A percentile compares a stretch with the other conserved stretches of the same genome.
phyloP scores from a whole-genome alignment of 192 early-diverging fungal genomes.

The Podochytrium sp. region DNA sequence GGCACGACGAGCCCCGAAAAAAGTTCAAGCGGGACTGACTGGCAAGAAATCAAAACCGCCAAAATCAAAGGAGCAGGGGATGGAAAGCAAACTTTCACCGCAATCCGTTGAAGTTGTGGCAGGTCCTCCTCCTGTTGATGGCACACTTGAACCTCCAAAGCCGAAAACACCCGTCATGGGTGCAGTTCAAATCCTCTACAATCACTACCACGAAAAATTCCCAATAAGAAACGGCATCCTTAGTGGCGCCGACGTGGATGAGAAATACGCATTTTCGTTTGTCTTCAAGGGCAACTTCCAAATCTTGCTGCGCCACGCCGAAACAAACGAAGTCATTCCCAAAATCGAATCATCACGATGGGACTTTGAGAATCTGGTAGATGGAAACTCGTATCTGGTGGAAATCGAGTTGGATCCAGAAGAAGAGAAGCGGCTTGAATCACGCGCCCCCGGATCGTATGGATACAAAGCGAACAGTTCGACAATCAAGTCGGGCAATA shows the following conservation, averaged over 20 bases:
- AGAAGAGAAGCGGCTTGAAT: slow-evolving; percentile 8
- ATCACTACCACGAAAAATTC: slow-evolving; percentile 30
- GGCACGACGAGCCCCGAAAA: no score
- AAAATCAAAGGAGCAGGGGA: no score
- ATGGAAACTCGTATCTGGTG: slow-evolving; percentile 8
- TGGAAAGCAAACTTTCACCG: no score
- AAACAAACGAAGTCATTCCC: background rate
- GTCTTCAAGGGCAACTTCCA: slow-evolving; percentile 23
- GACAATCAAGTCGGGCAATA: background rate
- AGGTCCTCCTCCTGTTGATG: no score
- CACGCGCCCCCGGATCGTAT: background rate
- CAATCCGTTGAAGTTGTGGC: no score
- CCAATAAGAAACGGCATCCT: slow-evolving; percentile 16
- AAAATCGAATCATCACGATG: background rate
- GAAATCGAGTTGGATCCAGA: slow-evolving; percentile 25
- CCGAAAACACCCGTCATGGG: background rate
- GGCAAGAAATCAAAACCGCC: no score
- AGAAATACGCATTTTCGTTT: slow-evolving; percentile 33
- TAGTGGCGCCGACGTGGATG: slow-evolving; percentile 1
- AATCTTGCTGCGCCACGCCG: background rate
- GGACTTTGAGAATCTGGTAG: background rate
- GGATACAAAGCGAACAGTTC: slow-evolving; percentile 11
- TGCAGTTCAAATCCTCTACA: slow-evolving; percentile 12
- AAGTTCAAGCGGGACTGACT: no score
- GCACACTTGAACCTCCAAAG: no score